phyloP scores from a whole-genome alignment of 1,284 basidiomycete species.

The Butyriboletus appendiculatus region DNA sequence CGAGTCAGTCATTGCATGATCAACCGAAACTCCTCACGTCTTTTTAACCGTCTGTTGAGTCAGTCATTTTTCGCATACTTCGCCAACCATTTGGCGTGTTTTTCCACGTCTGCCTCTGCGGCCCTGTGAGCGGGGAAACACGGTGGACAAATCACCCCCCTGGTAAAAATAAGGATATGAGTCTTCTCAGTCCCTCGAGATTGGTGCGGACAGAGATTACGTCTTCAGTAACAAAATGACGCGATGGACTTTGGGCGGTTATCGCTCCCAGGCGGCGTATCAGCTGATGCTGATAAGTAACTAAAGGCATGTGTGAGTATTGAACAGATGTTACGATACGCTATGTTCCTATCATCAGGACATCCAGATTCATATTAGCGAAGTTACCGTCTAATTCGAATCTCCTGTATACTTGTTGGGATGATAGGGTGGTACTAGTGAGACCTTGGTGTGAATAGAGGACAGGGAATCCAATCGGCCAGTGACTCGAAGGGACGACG shows the following conservation, averaged over 20 bases:
- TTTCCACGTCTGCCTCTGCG: background rate
- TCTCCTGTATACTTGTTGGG: too few relatives aligned
- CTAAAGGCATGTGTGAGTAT: constrained; percentile 7
- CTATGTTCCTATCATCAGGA: constrained; percentile 8
- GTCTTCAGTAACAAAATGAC: background rate
- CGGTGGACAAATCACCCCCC: too few relatives aligned
- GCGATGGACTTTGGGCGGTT: too few relatives aligned
- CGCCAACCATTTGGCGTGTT: background rate
- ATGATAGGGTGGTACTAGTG: too few relatives aligned
- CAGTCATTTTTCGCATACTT: background rate
- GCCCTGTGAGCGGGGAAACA: background rate
- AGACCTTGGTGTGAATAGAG: too few relatives aligned
- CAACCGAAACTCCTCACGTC: background rate
- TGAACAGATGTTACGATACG: constrained; percentile 20
- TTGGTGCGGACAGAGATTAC: background rate
- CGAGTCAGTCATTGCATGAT: background rate
- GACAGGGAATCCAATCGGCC: too few relatives aligned
- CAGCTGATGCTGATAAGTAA: background rate
- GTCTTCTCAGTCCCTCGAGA: too few relatives aligned
- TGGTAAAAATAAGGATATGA: background rate
- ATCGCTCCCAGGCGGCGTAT: background rate
- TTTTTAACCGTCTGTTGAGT: background rate
- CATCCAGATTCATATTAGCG: constrained; percentile 3
- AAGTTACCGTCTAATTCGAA: constrained; percentile 47
- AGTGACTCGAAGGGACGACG: too few relatives aligned